Evolutionary conservation across 306 rosid genomes (phyloP).

Genomic region (Benincasa hispida): DNA sequence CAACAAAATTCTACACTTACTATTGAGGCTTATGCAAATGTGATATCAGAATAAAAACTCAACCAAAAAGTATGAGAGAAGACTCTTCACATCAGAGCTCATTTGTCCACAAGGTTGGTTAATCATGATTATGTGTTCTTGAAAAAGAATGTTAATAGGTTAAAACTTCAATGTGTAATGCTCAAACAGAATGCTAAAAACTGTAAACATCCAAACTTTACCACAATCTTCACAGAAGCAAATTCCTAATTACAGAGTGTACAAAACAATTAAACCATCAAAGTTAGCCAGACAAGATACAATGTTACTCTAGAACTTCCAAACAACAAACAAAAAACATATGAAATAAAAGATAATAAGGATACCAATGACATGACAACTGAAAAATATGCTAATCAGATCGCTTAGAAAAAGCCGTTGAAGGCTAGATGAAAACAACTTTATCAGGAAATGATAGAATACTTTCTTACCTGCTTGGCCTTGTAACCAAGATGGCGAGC

Average conservation of each 20-base stretch:
- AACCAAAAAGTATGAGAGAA: not conserved
- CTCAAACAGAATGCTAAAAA: not conserved
- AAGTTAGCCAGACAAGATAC: not conserved
- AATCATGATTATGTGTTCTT: not conserved
- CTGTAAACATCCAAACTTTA: not conserved
- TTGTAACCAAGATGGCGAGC: slow-evolving; percentile 90
- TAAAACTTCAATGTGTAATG: not conserved
- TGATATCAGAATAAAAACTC: not conserved
- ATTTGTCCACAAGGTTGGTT: too few species aligned
- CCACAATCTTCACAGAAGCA: not conserved
- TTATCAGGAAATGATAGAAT: too few species aligned
- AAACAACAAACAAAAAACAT: not conserved
- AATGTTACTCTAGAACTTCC: not conserved
- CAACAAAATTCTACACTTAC: not conserved
- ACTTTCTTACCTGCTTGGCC: slow-evolving; percentile 63
- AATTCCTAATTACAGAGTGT: not conserved
- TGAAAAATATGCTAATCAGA: not conserved
- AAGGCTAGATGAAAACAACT: too few species aligned
- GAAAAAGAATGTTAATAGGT: not conserved
- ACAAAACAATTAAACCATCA: not conserved
- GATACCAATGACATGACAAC: too few species aligned
- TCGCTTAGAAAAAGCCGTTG: too few species aligned
- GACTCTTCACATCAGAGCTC: not conserved
- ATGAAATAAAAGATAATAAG: too few species aligned
- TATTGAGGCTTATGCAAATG: not conserved